Conservation (phyloP, 2,329 filamentous ascomycete species). For the Pseudopithomyces maydicus region DNA sequence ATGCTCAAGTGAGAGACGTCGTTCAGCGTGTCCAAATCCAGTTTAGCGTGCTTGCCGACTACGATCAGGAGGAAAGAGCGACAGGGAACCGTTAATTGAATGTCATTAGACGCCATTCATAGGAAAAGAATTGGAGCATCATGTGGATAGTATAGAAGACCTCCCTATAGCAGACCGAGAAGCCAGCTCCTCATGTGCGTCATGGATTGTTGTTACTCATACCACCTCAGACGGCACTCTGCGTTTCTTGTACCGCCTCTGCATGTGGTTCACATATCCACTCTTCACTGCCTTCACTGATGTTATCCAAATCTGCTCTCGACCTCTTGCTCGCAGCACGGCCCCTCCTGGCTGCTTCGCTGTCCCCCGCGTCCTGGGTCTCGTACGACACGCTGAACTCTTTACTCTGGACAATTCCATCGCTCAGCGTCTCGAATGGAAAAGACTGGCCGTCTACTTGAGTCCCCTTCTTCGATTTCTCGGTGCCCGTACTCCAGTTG, state of each 20-base stretch:
- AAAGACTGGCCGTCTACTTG: conserved; percentile 9
- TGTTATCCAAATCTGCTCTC: neutral
- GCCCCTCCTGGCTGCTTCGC: neutral
- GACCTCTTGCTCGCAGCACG: neutral
- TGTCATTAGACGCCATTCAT: too few relatives aligned
- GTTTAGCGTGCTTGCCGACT: too few relatives aligned
- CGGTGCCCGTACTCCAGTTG: neutral
- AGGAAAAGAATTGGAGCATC: too few relatives aligned
- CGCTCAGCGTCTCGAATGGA: conserved; percentile 10
- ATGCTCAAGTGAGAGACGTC: too few relatives aligned
- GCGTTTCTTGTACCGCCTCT: neutral
- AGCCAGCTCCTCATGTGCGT: too few relatives aligned
- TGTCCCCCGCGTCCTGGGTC: neutral
- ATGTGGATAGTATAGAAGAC: too few relatives aligned
- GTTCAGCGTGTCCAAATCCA: too few relatives aligned
- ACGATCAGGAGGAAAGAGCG: too few relatives aligned
- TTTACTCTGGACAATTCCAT: conserved; percentile 12
- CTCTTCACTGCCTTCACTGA: neutral
- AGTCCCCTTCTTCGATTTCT: neutral
- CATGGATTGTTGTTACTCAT: too few relatives aligned
- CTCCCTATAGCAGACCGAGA: too few relatives aligned
- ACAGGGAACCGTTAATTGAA: too few relatives aligned
- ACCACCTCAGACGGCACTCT: too few relatives aligned
- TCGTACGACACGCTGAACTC: conserved; percentile 12
- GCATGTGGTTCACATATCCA: conserved; percentile 10